Percentiles rank a stretch among this genome's conserved stretches.
These are phyloP conservation scores for Phialophora tarda DNA, from an alignment of 2,329 filamentous ascomycete species.

Conservation along the genomic window DNA sequence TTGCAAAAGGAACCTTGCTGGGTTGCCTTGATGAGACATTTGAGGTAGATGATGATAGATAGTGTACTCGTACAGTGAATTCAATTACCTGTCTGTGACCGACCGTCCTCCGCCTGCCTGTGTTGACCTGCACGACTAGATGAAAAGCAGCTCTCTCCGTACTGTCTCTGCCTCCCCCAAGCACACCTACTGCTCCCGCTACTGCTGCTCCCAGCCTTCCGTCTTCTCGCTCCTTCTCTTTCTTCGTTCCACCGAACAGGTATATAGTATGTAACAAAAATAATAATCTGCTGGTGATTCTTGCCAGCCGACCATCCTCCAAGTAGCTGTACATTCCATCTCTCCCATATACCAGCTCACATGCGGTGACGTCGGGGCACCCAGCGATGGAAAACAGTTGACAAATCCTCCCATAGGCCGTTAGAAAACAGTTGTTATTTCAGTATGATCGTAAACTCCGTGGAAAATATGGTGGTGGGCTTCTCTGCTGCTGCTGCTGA, in stretches of 20 bases:
- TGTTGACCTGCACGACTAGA: constrained; percentile 1
- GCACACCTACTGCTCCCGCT: neutral
- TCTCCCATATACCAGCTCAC: constrained; percentile 1
- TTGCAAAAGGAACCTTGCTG: no score
- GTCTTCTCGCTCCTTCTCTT: neutral
- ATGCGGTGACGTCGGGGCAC: neutral
- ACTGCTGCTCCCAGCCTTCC: neutral
- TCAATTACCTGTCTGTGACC: constrained; percentile 1
- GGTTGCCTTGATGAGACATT: no score
- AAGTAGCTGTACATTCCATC: neutral
- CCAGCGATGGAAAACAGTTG: neutral
- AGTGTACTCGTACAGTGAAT: constrained; percentile 1
- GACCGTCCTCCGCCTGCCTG: neutral
- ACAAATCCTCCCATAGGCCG: constrained; percentile 17
- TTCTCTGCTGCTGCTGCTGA: constrained; percentile 8
- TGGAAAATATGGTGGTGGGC: constrained; percentile 7
- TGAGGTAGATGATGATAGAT: neutral
- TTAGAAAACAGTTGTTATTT: constrained; percentile 16
- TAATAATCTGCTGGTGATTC: constrained; percentile 3
- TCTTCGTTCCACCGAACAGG: neutral
- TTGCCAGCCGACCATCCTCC: neutral
- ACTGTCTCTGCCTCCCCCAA: neutral
- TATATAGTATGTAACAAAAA: constrained; percentile 8
- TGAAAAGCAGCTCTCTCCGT: neutral
- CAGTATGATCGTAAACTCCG: constrained; percentile 20